Conservation (phyloP, 2,329 filamentous ascomycete genomes). For the Colletotrichum sp. region DNA sequence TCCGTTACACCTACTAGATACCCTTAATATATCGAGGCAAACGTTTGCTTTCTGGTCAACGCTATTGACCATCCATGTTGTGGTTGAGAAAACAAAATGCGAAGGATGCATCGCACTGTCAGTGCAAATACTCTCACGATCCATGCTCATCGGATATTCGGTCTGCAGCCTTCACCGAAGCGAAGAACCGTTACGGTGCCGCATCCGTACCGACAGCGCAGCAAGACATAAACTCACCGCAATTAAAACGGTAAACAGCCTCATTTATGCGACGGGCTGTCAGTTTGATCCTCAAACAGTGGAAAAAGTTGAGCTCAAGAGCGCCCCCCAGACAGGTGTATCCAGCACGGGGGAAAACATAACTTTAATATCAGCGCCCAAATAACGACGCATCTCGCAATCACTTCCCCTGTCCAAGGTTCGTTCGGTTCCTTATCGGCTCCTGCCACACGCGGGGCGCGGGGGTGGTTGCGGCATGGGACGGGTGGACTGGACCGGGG, state of each 20-base stretch:
- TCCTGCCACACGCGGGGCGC: neutral
- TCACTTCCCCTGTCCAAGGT: neutral
- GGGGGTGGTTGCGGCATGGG: neutral
- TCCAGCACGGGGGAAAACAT: constrained; percentile 11
- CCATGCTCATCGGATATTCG: neutral
- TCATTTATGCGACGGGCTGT: neutral
- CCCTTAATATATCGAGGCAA: neutral
- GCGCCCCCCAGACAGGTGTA: neutral
- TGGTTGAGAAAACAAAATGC: neutral
- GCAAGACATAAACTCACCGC: neutral
- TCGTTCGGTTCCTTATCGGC: constrained; percentile 2
- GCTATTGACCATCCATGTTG: no score
- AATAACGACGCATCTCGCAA: neutral
- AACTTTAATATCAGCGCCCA: neutral
- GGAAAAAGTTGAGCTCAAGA: neutral
- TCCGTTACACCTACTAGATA: constrained; percentile 17
- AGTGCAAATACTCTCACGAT: neutral
- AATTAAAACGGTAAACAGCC: neutral
- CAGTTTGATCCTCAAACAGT: neutral
- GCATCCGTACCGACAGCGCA: neutral
- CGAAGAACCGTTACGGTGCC: neutral
- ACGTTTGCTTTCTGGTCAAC: neutral
- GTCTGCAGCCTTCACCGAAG: neutral
- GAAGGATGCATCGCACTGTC: neutral
- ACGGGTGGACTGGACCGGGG: neutral